These are phyloP conservation scores for Astrothelium subdiscretum DNA, from an alignment of 495 filamentous ascomycete species.

Conservation along the genomic window DNA sequence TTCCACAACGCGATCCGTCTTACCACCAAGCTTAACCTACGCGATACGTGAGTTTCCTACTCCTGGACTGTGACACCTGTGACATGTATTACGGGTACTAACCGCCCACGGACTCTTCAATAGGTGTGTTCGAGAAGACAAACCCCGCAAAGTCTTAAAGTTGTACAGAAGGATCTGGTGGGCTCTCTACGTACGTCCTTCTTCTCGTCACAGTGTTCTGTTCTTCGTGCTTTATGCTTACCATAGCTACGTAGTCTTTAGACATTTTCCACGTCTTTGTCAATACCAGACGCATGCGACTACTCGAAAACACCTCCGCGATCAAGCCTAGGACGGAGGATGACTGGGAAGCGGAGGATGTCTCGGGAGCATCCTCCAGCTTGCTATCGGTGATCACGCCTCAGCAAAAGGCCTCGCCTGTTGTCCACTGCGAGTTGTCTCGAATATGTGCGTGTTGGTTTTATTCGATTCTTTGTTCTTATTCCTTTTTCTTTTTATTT, in stretches of 20 bases:
- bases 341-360: slow-evolving; percentile 13
- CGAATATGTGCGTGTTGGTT: slow-evolving; percentile 11
- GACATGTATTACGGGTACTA: slow-evolving; percentile 11
- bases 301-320: slow-evolving; percentile 9
- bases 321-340: slow-evolving; percentile 14
- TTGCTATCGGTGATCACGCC: slow-evolving; percentile 11
- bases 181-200: slow-evolving; percentile 11
- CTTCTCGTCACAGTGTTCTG: slow-evolving; percentile 5
- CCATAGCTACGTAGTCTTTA: slow-evolving; percentile 11
- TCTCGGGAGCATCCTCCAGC: slow-evolving; percentile 6
- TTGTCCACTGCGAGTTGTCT: slow-evolving; percentile 12
- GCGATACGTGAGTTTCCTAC: slow-evolving; percentile 4
- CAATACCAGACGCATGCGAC: slow-evolving; percentile 13
- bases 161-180: slow-evolving; percentile 14
- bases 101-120: slow-evolving; percentile 4
- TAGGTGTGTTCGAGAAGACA: slow-evolving; percentile 13
- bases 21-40: slow-evolving; percentile 13
- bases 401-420: slow-evolving; percentile 13
- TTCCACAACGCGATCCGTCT: slow-evolving; percentile 18
- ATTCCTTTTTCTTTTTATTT: slow-evolving; percentile 5
- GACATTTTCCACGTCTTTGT: slow-evolving; percentile 12
- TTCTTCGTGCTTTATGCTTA: slow-evolving; percentile 11
- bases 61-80: slow-evolving; percentile 4
- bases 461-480: slow-evolving; percentile 9
- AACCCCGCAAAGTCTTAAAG: slow-evolving; percentile 9